Conservation (phyloP, 1,284 basidiomycete genomes). For the Wallemia hederae region DNA sequence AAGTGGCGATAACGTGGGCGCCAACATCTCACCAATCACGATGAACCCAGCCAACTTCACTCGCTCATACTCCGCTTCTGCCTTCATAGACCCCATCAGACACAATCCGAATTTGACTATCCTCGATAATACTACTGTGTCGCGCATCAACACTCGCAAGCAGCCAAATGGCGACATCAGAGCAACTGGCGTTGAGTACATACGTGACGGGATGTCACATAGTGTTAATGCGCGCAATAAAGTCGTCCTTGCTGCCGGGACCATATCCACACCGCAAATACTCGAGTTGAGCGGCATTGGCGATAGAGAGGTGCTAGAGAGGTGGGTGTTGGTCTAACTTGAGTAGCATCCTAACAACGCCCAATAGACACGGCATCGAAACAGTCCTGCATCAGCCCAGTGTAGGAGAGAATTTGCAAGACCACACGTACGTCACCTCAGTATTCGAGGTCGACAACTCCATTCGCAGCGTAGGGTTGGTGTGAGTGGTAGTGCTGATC, state of each 20-base stretch:
- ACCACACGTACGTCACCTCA: slow-evolving; percentile 7
- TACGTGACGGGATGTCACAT: slow-evolving; percentile 3
- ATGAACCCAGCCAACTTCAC: slow-evolving; percentile 1
- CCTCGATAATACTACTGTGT: slow-evolving; percentile 1
- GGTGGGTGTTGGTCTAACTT: not conserved
- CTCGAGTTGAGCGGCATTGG: slow-evolving; percentile 12
- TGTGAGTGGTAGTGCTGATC: not conserved
- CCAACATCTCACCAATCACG: slow-evolving; percentile 5
- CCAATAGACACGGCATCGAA: not conserved
- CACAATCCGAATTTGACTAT: slow-evolving; percentile 3
- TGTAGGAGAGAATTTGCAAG: slow-evolving; percentile 11
- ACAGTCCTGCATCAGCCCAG: not conserved
- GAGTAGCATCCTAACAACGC: not conserved
- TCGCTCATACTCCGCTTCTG: slow-evolving; percentile 2
- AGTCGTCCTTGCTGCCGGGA: slow-evolving; percentile 12
- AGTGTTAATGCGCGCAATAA: slow-evolving; percentile 9
- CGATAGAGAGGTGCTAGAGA: slow-evolving; percentile 6
- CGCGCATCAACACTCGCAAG: slow-evolving; percentile 3
- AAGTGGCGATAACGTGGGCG: slow-evolving; percentile 5
- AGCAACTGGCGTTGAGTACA: slow-evolving; percentile 6
- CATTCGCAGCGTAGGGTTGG: not conserved
- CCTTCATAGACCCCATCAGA: slow-evolving; percentile 5
- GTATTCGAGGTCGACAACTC: not conserved
- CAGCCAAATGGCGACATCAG: slow-evolving; percentile 4
- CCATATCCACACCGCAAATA: slow-evolving; percentile 13